A percentile compares a stretch with the other conserved stretches of the same genome.
Evolutionary conservation across 2,329 filamentous ascomycete genomes (phyloP).

Genomic region (Penicillium brevicompactum): DNA sequence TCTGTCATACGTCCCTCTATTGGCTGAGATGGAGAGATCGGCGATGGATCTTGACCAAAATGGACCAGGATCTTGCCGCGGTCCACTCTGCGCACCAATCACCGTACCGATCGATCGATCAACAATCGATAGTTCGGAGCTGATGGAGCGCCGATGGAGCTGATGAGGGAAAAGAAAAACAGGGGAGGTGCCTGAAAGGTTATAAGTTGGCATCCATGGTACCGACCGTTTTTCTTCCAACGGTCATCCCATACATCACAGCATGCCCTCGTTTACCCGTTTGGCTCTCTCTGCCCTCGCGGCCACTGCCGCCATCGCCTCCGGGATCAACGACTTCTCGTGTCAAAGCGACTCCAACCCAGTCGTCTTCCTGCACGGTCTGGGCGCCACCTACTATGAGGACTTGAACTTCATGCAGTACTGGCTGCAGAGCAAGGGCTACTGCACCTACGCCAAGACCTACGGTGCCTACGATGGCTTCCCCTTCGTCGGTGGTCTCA

Average conservation of each 20-base stretch:
- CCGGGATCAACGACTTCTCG: constrained; percentile 37
- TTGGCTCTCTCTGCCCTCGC: constrained; percentile 17
- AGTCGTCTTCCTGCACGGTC: constrained; percentile 40
- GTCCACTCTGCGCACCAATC: constrained; percentile 14
- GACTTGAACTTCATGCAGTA: constrained; percentile 39
- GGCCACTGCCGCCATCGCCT: constrained; percentile 18
- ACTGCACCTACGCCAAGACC: constrained; percentile 47
- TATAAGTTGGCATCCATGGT: neutral
- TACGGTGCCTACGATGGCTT: constrained; percentile 45
- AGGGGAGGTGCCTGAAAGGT: constrained; percentile 5
- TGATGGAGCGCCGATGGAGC: constrained; percentile 1
- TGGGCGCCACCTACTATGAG: constrained; percentile 42
- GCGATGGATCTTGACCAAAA: constrained; percentile 5
- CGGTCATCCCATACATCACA: constrained; percentile 17
- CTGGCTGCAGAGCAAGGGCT: constrained; percentile 40
- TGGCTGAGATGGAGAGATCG: neutral
- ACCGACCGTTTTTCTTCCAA: neutral
- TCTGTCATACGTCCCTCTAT: neutral
- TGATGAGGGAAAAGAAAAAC: constrained; percentile 3
- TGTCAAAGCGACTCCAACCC: constrained; percentile 36
- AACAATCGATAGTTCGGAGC: constrained; percentile 22
- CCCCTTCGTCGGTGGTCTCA: constrained; percentile 42
- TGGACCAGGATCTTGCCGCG: neutral
- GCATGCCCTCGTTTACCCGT: constrained; percentile 21
- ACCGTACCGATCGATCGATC: constrained; percentile 4